Conservation (phyloP, 176 grass and related monocot species). For the Eleusine coracana region DNA sequence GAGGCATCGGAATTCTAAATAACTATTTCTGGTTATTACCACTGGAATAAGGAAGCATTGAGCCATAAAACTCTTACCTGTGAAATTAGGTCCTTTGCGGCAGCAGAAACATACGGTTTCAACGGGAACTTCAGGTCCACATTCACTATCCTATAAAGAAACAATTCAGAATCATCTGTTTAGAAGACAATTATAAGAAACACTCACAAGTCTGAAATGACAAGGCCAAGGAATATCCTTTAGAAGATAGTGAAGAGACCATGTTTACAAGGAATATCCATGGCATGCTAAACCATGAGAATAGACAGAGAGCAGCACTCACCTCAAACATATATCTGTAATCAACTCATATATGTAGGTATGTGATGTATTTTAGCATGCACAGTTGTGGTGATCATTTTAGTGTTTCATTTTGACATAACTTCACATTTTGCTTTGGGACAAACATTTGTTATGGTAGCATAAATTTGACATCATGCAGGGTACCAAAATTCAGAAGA, state of each 20-base stretch:
- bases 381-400: not conserved
- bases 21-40: not conserved
- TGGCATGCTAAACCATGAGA: not conserved
- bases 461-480: not conserved
- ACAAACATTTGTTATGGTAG: not conserved
- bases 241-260: no score
- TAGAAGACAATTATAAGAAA: slow-evolving; percentile 3
- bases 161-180: slow-evolving; percentile 8
- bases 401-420: not conserved
- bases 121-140: slow-evolving; percentile 82
- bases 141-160: slow-evolving; percentile 76
- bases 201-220: not conserved
- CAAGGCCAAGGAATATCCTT: not conserved
- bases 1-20: not conserved
- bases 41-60: not conserved
- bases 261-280: no score
- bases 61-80: slow-evolving; percentile 51
- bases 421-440: not conserved
- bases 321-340: not conserved
- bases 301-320: not conserved
- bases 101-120: slow-evolving; percentile 78
- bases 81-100: slow-evolving; percentile 79
- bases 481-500: slow-evolving; percentile 1
- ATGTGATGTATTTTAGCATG: not conserved
- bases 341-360: not conserved